These are phyloP conservation scores for Cryptomeria japonica DNA, from an alignment of 75 land plant species.

Conservation along the genomic window DNA sequence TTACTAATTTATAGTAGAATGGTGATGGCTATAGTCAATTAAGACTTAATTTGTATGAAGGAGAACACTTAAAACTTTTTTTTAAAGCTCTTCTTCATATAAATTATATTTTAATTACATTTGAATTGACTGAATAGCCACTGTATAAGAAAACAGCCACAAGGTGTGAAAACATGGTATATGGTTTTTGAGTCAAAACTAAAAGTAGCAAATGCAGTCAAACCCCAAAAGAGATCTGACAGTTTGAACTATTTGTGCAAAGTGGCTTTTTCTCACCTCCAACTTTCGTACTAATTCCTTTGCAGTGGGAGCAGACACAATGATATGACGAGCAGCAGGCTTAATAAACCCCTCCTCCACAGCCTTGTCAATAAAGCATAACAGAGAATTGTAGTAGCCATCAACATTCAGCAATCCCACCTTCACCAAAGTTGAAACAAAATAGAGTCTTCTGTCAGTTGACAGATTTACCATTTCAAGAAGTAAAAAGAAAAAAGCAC, in stretches of 20 bases:
- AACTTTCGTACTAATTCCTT: constrained; percentile 28
- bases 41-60: too few species aligned
- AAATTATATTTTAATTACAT: too few species aligned
- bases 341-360: constrained; percentile 49
- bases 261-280: constrained; percentile 19
- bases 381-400: constrained; percentile 52
- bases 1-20: too few species aligned
- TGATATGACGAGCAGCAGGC: constrained; percentile 47
- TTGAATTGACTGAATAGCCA: too few species aligned
- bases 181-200: too few species aligned
- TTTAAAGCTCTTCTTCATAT: too few species aligned
- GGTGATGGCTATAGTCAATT: too few species aligned
- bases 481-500: neutral
- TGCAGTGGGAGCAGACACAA: constrained; percentile 45
- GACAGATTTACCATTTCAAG: neutral
- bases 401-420: constrained; percentile 57
- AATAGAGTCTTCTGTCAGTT: neutral
- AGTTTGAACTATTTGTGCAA: neutral
- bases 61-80: too few species aligned
- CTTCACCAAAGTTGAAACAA: constrained; percentile 8
- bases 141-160: too few species aligned
- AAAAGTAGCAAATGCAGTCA: neutral
- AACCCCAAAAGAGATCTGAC: neutral
- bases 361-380: constrained; percentile 45
- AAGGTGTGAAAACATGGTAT: too few species aligned